phyloP scores from a whole-genome alignment of 78 protist genomes.

The Isochrysis galbana region DNA sequence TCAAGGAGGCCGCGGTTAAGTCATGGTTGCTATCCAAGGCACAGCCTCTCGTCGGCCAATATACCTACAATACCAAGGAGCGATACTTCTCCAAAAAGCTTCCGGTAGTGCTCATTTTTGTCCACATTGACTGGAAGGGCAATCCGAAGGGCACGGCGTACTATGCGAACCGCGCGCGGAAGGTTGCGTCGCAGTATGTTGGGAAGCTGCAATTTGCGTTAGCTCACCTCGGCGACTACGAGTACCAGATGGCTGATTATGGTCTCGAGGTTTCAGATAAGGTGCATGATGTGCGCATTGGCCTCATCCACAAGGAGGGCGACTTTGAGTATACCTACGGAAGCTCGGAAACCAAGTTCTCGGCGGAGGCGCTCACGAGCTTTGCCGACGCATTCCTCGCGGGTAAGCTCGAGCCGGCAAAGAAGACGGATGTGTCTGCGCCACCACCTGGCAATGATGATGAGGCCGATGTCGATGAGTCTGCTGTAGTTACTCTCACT shows the following conservation, averaged over 20 bases:
- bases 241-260: not conserved
- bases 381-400: not conserved
- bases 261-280: not conserved
- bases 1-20: not conserved
- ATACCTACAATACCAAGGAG: not conserved
- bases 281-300: not conserved
- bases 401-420: not conserved
- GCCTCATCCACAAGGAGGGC: not conserved
- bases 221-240: not conserved
- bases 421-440: conserved; percentile 2
- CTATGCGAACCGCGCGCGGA: not conserved
- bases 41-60: conserved; percentile 3
- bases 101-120: not conserved
- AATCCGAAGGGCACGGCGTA: not conserved
- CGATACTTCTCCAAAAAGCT: not conserved
- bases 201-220: not conserved
- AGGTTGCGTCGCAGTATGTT: not conserved
- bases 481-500: not conserved
- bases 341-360: not conserved
- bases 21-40: not conserved
- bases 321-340: not conserved
- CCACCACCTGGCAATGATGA: conserved; percentile 34
- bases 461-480: conserved; percentile 12
- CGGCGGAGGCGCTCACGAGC: not conserved
- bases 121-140: not conserved